A percentile compares a stretch with the other conserved stretches of the same genome.
phyloP scores from a whole-genome alignment of 805 yeast genomes.

The Peterozyma xylosa region DNA sequence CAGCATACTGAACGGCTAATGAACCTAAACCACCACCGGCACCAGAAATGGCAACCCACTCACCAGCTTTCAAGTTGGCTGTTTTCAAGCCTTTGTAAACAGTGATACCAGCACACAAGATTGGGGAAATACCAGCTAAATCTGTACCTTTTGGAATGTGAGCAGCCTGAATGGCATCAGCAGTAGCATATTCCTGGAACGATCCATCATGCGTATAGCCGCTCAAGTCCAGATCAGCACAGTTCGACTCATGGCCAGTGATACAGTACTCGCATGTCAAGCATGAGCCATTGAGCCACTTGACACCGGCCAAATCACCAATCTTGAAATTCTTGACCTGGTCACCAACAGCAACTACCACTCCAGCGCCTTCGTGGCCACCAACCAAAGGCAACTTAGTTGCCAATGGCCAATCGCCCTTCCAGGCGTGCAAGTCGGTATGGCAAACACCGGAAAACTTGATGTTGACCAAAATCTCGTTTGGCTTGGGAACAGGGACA shows the following conservation, averaged over 20 bases:
- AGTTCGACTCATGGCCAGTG: slow-evolving; percentile 60
- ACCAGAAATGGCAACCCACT: slow-evolving; percentile 73
- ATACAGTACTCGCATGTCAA: slow-evolving; percentile 70
- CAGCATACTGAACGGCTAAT: slow-evolving; percentile 66
- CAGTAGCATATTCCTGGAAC: slow-evolving; percentile 86
- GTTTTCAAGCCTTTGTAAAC: slow-evolving; percentile 87
- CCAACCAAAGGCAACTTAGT: slow-evolving; percentile 75
- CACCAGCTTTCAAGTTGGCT: slow-evolving; percentile 60
- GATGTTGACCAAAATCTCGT: slow-evolving; percentile 73
- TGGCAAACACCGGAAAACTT: slow-evolving; percentile 91
- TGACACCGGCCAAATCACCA: slow-evolving; percentile 79
- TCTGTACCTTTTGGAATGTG: slow-evolving; percentile 67
- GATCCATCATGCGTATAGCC: slow-evolving; percentile 91
- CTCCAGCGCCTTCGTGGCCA: slow-evolving; percentile 89
- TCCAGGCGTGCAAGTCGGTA: slow-evolving; percentile 91
- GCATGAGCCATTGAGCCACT: slow-evolving; percentile 80
- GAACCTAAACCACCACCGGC: slow-evolving; percentile 80
- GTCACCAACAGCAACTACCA: slow-evolving; percentile 69
- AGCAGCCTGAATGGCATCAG: slow-evolving; percentile 84
- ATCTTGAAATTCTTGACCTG: slow-evolving; percentile 63
- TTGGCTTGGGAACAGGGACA: slow-evolving; percentile 72
- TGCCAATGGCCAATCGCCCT: slow-evolving; percentile 86
- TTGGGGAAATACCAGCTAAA: slow-evolving; percentile 71
- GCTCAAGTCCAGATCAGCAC: slow-evolving; percentile 63
- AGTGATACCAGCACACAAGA: slow-evolving; percentile 87